Evolutionary conservation across 345 rosid genomes (phyloP), one percentile per base, ranked within the genome.

Genomic region (Lagerstroemia speciosa): DNA sequence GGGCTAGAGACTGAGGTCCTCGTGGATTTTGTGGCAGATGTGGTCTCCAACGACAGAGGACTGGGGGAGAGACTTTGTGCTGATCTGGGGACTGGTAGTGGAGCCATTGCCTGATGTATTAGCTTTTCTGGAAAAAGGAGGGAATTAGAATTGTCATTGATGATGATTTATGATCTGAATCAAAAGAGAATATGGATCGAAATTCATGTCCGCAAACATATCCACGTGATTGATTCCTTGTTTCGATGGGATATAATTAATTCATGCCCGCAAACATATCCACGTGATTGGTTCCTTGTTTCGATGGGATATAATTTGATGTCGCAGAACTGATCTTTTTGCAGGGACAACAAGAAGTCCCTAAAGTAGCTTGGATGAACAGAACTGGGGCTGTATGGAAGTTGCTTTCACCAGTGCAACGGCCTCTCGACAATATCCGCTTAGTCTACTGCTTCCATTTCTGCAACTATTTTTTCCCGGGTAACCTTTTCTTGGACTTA

Each of bases 1-100:
- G 79, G 98, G 76, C 96, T 96, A 0, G 96, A 94, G 80, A 94
- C 99, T 64, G 96, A 88, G 71, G 37, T 84, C 74, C 72, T 94
- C 64, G 79, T 88, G 33, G 97, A 91, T 77, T 57, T 91, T 75
- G 97, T 86, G 26, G 75, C 55, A 48, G 83, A 83, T 69, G 76
- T 65, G 30, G 76, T 87, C 3, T 71, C 70, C 41, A 76, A 57
- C 22, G 66, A 78, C 48, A 71, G 55, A 6, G 73, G 53, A 36
- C 73, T 82, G 72, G 72, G 71, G 66, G 78, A 82, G 41, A 89
- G 92, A 11, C 22, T 80, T 67, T 94, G 98, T 96, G 99, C 81
- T 0, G 99, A 91, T 82, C 74, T 91, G 66, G 99, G 96, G 26
- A 91, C 99, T 7, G 98, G 96, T 20, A 84, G 86, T 50, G 99